Percentiles rank a stretch among this genome's conserved stretches.
These are phyloP conservation scores for Hypoxylon lienhwacheense DNA, from an alignment of 495 filamentous ascomycete species.

Conservation along the genomic window DNA sequence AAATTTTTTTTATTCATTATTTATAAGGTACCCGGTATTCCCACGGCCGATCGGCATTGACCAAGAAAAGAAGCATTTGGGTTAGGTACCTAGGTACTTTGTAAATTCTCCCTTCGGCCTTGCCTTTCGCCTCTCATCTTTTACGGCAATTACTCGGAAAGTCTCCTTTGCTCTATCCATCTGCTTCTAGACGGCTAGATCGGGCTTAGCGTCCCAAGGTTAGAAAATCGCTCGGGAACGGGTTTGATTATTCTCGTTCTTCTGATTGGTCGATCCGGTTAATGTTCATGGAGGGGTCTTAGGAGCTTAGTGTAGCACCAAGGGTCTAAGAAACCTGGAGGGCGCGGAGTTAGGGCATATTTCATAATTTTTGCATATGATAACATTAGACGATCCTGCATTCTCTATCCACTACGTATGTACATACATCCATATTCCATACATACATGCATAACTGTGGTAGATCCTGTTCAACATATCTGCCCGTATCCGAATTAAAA, in stretches of 20 bases:
- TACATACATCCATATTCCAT: no score
- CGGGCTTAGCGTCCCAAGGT: slow-evolving; percentile 8
- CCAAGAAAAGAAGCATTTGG: background rate
- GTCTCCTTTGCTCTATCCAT: slow-evolving; percentile 1
- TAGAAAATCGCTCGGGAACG: slow-evolving; percentile 36
- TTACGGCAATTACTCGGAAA: slow-evolving; percentile 28
- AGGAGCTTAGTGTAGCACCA: slow-evolving; percentile 29
- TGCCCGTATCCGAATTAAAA: no score
- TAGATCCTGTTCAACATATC: no score
- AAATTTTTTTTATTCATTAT: no score
- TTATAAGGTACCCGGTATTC: no score
- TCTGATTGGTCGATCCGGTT: slow-evolving; percentile 21
- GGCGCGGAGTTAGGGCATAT: slow-evolving; percentile 19
- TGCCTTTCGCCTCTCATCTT: slow-evolving; percentile 16
- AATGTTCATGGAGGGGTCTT: background rate
- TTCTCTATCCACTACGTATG: slow-evolving; percentile 11
- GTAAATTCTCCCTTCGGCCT: no score
- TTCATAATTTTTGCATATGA: slow-evolving; percentile 26
- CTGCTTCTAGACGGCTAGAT: slow-evolving; percentile 12
- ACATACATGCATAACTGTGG: no score
- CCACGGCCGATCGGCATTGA: slow-evolving; percentile 30
- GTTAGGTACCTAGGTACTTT: no score
- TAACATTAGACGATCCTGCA: slow-evolving; percentile 32
- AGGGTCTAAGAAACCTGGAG: slow-evolving; percentile 26
- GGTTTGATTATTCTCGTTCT: background rate